Evolutionary conservation across 2,329 filamentous ascomycete genomes (phyloP).

Genomic region (Trichoderma atroviride): DNA sequence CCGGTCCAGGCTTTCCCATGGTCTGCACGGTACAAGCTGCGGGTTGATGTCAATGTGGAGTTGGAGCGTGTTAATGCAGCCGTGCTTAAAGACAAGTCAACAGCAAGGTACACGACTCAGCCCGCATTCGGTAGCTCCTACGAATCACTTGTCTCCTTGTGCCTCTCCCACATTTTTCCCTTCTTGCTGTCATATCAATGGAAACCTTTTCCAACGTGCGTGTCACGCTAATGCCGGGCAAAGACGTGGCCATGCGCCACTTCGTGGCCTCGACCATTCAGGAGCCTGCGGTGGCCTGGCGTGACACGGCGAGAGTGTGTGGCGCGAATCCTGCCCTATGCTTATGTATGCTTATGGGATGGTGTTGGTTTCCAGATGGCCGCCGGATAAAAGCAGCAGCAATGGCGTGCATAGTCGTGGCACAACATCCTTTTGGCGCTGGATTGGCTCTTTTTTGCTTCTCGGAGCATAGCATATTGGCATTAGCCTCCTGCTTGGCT

Average conservation of each 20-base stretch:
- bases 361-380: slow-evolving; percentile 5
- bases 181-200: not conserved
- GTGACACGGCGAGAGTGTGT: slow-evolving; percentile 8
- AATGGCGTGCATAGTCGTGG: slow-evolving; percentile 5
- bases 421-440: not conserved
- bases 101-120: slow-evolving; percentile 17
- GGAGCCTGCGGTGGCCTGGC: not conserved
- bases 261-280: slow-evolving; percentile 17
- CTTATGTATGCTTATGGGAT: not conserved
- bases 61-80: not conserved
- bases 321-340: not conserved
- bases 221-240: slow-evolving; percentile 22
- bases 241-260: slow-evolving; percentile 21
- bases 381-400: not conserved
- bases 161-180: not conserved
- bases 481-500: not conserved
- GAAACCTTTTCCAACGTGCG: not conserved
- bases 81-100: not conserved
- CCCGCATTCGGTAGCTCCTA: slow-evolving; percentile 19
- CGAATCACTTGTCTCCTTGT: not conserved
- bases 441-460: not conserved
- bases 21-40: not conserved
- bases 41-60: slow-evolving; percentile 17
- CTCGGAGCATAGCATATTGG: not conserved
- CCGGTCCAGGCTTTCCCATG: not conserved